Base-by-base conservation (phyloP, 768 basidiomycete genomes). In the Pleurotus platypus region DNA sequence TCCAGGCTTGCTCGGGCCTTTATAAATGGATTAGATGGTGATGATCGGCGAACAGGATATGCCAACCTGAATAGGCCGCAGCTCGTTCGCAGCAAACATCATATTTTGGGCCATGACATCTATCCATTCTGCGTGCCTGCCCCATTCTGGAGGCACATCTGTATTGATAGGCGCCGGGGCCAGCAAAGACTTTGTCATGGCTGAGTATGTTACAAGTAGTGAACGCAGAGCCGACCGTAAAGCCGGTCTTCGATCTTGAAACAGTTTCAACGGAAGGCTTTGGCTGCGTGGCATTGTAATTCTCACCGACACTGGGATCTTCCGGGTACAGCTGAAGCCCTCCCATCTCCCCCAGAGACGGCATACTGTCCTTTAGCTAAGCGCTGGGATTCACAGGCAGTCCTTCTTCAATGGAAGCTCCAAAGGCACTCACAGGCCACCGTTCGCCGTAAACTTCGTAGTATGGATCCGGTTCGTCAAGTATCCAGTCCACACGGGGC, bases 401-500 rank as follows among this genome's bases (percentile, higher is more conserved):
- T 51, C 53, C 55, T 60, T 62, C 45, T 61, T 46, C 30, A 30
- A 55, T 49, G 26, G 61, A 48, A 62, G 35, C 50, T 55, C 42
- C 54, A 3, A 16, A 35, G 9, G 7, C 63, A 68, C 90, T 71
- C 75, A 94, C 91, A 83, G 88, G 88, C 90, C 91, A 96, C 64
- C 80, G 79, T 68, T 94, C 90, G n/a, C 91, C 92, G 70, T 89
- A 96, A 13, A 87, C 87, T 53, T 82, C 81, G 68, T 92, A 96
- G 60, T 83, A 77, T 7, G 80, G 74, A 22, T 80, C 78, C 1
- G 88, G 87, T 59, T 92, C 91, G 62, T 94, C 90, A 1, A 91
- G 77, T 51, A 96, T 89, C 92, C 93, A 94, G 65, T 94, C 93
- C 12, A 90, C 85, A 46, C 92, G 81, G 38, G 94, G 94, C 70